Evolutionary conservation across 2,329 filamentous ascomycete species (phyloP), one percentile per base, ranked within the genome.

Genomic region (Trichophyton simii): DNA sequence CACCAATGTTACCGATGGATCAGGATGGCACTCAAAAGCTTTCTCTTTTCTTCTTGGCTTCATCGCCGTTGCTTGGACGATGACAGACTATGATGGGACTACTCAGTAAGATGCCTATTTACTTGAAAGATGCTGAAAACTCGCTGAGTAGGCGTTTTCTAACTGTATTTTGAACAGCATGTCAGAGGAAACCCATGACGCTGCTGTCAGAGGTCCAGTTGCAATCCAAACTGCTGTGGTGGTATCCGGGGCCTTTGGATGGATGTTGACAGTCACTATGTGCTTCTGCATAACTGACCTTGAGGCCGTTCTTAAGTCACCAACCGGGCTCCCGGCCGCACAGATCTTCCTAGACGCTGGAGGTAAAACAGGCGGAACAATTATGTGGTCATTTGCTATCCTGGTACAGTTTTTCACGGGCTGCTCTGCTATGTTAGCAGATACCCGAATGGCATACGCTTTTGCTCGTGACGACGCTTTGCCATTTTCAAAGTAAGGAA

Each of bases 1-100:
- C 64, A 81, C 79, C 2, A 75, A 83, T 63, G 78, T 86, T 57
- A 82, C 77, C 11, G 81, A 86, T 67, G 81, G 82, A 57, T 86
- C 83, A 8, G 83, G 83, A 28, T 86, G 83, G 83, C 79, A 79
- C 9, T 83, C 78, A 22, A 82, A 79, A 65, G 75, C 77, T 2
- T 85, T 86, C 65, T 86, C 83, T 0, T 86, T 86, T 66, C 75
- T 86, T 8, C 74, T 86, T 5, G 82, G 82, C 61, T 82, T 75
- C 58, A 73, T 76, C 50, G 69, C 68, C 9, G 72, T 76, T 7
- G 72, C 73, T 48, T 76, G 72, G 72, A 84, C 82, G n/a, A 86
- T 87, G 83, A 87, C 83, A 4, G 83, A 86, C 68, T 86, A 86
- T 68, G 83, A 86, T 66, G 83, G 81, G 54, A 87, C 84, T 9